phyloP scores from a whole-genome alignment of 768 basidiomycete species.

The Psilocybe sp. region DNA sequence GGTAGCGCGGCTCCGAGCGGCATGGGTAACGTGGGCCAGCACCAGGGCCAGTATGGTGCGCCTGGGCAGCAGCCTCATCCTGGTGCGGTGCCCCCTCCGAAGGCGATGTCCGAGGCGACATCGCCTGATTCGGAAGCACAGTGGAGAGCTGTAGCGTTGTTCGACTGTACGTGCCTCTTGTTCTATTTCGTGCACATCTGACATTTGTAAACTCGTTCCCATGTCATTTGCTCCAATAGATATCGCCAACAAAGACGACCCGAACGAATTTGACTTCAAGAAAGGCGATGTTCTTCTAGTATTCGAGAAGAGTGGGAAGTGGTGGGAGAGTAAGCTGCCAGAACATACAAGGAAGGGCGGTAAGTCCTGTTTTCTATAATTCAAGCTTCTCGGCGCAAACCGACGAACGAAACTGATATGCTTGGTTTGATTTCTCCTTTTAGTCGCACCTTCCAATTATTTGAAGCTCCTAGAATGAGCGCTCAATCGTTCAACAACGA shows the following conservation, averaged over 20 bases:
- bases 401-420: neutral
- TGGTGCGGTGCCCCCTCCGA: neutral
- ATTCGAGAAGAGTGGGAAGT: conserved; percentile 74
- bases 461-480: conserved; percentile 21
- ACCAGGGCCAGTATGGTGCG: no score
- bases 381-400: neutral
- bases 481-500: neutral
- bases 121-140: conserved; percentile 19
- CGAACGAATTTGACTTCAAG: conserved; percentile 80
- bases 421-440: neutral
- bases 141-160: conserved; percentile 27
- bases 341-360: conserved; percentile 61
- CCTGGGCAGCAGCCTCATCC: neutral
- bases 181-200: conserved; percentile 4
- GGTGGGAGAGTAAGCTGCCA: conserved; percentile 76
- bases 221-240: conserved; percentile 3
- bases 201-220: conserved; percentile 4
- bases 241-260: conserved; percentile 58
- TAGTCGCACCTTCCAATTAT: conserved; percentile 42
- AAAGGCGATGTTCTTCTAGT: conserved; percentile 87
- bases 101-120: neutral
- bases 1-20: no score
- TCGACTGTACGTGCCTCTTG: conserved; percentile 41
- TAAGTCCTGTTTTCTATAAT: conserved; percentile 35
- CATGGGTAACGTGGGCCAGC: no score